phyloP scores from a whole-genome alignment of 2,329 filamentous ascomycete species.

The Cercospora sojina region DNA sequence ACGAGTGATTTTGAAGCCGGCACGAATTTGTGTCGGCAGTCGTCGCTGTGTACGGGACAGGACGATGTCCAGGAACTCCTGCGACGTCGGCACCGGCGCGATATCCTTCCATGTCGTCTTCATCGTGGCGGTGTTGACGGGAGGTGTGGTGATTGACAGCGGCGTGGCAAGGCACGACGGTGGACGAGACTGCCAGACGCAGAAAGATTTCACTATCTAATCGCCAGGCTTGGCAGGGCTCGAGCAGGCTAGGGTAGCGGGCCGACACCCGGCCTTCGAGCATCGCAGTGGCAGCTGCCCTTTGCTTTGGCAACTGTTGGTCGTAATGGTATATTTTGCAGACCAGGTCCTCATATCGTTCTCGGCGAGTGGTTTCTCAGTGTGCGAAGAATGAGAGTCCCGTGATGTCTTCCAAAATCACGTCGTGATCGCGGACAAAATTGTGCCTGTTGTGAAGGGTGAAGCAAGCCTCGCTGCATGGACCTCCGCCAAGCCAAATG shows the following conservation, averaged over 20 bases:
- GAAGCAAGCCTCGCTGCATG: background rate
- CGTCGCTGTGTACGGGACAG: conserved; percentile 89
- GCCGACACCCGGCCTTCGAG: background rate
- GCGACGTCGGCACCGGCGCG: conserved; percentile 66
- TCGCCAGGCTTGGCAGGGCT: background rate
- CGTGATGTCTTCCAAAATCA: background rate
- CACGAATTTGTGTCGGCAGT: conserved; percentile 90
- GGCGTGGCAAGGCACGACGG: conserved; percentile 9
- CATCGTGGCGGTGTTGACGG: conserved; percentile 42
- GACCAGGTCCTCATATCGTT: background rate
- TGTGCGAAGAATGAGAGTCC: background rate
- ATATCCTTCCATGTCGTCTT: conserved; percentile 61
- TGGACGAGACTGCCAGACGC: conserved; percentile 1
- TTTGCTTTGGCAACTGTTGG: background rate
- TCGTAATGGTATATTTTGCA: background rate
- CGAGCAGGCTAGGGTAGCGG: background rate
- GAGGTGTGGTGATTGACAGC: background rate
- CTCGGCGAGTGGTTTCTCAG: background rate
- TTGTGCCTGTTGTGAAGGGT: background rate
- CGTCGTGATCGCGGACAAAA: background rate
- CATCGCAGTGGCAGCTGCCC: background rate
- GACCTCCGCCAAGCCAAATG: conserved; percentile 1
- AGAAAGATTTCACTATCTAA: conserved; percentile 8
- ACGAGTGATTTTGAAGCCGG: conserved; percentile 93
- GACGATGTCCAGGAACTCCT: conserved; percentile 98